Base-by-base conservation (phyloP, 495 filamentous ascomycete species). In the Penicillium egyptiacum region DNA sequence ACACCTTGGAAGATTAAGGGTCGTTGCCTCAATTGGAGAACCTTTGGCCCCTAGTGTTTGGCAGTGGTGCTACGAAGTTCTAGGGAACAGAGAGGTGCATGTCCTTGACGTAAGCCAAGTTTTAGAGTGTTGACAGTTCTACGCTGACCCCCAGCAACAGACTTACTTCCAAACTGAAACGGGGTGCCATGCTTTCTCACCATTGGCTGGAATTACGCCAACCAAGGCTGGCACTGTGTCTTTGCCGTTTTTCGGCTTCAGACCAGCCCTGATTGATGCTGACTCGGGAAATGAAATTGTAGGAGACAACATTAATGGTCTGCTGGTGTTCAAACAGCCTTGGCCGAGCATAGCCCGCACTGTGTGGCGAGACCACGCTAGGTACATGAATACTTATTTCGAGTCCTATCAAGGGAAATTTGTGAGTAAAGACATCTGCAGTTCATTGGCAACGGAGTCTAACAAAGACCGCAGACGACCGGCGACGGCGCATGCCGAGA, bases 341-440 rank as follows among this genome's bases (percentile, higher is more conserved):
- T 96, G 91, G 90, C 91, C 91, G 14, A 91, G 88, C 69, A 94
- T 95, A 88, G 89, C 91, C 37, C 84, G 91, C 43, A 95, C 91
- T 22, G 89, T 96, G 53, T 95, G 89, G 86, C 89, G 88, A 52
- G 86, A 89, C 23, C 90, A 96, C 75, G 89, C 89, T 79, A 78
- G 91, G 59, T 95, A 92, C 71, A 90, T 93, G 89, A 89, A 94
- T 43, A 94, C 90, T 40, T 96, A 96, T 73, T 76, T 95, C 46
- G 89, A 30, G 17, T 16, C 2, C 33, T 65, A 31, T 66, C 50
- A 55, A 65, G 79, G 57, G 80, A 64, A 14, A n/a, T 46, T 23
- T 23, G 23, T 23, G 23, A 23, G 23, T 4, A 23, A 23, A 23
- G 23, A 23, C 23, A 23, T 23, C 23, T 23, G 23, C 23, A 23